Base-by-base conservation (phyloP, 192 early-diverging fungal species). In the Gaertneriomyces sp. region DNA sequence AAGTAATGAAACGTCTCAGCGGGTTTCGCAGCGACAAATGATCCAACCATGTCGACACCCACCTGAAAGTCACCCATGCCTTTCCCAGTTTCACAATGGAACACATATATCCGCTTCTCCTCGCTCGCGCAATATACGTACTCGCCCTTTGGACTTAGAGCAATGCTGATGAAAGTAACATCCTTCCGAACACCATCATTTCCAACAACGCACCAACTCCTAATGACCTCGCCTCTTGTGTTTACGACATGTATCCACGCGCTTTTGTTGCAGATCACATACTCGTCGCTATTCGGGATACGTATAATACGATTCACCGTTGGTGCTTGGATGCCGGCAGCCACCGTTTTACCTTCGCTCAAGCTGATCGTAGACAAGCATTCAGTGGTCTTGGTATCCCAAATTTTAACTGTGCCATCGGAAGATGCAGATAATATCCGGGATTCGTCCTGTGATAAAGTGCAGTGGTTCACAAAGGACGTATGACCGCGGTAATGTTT, bases 401-500 rank as follows among this genome's bases (percentile, higher is more conserved):
- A 98, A 46, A 98, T 88, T 82, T 93, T 92, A 58, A 90, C 76
- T 0, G 88, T 89, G 7, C 96, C 96, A 61, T 98, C 96, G 55
- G 87, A 90, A 42, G 89, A 90, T 0, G 82, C 88, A 63, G 87
- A 93, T 9, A 96, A 64, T 7, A 99, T 76, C 5, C 83, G 77
- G 5, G 77, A 60, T 68, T 85, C 87, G 53, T 95, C 90, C 14
- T 74, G 45, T 11, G 86, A 88, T 64, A 88, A 99, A 6, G 84
- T 53, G 0, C 84, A 91, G 52, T 81, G 77, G 72, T 95, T 98
- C 44, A 96, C 87, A 65, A 88, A 93, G 1, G 93, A 92, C 2
- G 89, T 81, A 65, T 99, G 96, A 0, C 96, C 96, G 16, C 90
- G 84, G 60, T 93, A 93, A 64, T 96, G 93, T 55, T 94, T 91